Base-by-base conservation (phyloP, 164 flowering plant genomes). In the Dillenia suffruticosa region DNA sequence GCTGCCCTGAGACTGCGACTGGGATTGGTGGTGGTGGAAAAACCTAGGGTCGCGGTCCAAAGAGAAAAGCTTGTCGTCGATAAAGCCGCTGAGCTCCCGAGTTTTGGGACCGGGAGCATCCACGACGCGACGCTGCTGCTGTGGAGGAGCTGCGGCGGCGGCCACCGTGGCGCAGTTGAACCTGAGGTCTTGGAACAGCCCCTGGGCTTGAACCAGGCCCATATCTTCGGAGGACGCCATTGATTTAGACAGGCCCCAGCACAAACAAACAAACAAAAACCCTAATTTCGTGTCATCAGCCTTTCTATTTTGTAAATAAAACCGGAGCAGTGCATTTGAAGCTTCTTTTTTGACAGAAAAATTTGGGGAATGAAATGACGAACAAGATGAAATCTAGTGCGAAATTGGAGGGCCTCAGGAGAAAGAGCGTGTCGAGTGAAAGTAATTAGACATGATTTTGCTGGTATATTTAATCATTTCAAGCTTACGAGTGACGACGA, bases 61-160 rank as follows among this genome's bases (percentile, higher is more conserved):
- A 1, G 75, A 46, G 64, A 79, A 77, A 62, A 82, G 26, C 70
- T 83, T 81, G 22, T 76, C 79, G 17, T 70, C 81, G 51, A 80
- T 69, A 69, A 80, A 81, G n/a, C 77, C 76, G 62, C 74, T 58
- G 49, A 75, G 70, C 15, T 75, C 76, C 43, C 86, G 72, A 26
- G 85, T 61, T 60, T 81, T 86, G 54, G 83, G 78, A 11, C 68
- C 79, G 10, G 83, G 70, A n/a, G 79, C 84, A 11, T 65, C 72
- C 40, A 59, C 74, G 12, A 11, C 57, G 7, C 10, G 58, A 3
- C 74, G 72, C 6, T 32, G 40, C 6, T 32, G 40, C 6, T 5
- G 66, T 62, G 73, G 26, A 17, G 68, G 0, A 46, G 61, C 8
- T 60, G 49, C 15, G 54, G 26, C 56, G 68, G 44, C 51, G 72